phyloP scores from a whole-genome alignment of 139 green algal species.

The Chlamydomonas sp. region DNA sequence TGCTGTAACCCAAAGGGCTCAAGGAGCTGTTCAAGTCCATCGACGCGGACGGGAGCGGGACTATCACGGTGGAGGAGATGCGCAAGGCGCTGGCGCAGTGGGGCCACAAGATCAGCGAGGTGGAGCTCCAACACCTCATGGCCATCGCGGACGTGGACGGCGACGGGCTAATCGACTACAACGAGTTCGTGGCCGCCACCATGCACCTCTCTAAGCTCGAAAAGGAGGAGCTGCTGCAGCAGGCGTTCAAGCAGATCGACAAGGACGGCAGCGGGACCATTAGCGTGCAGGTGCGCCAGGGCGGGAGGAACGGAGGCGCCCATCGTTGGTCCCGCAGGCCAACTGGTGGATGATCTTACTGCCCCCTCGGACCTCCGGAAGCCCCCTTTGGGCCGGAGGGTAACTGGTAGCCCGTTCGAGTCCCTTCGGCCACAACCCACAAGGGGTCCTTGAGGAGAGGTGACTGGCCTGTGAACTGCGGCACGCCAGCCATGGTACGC shows the following conservation, averaged over 20 bases:
- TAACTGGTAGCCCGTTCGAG: too few relatives aligned
- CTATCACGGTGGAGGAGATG: slow-evolving; percentile 86
- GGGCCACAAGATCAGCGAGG: slow-evolving; percentile 73
- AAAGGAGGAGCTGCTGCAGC: slow-evolving; percentile 85
- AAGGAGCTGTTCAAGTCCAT: slow-evolving; percentile 85
- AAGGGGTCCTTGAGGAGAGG: too few relatives aligned
- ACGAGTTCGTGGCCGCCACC: slow-evolving; percentile 88
- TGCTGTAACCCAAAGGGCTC: slow-evolving; percentile 57
- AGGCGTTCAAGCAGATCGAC: slow-evolving; percentile 66
- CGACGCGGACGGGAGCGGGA: slow-evolving; percentile 79
- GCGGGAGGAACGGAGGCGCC: too few relatives aligned
- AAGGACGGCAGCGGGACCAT: slow-evolving; percentile 74
- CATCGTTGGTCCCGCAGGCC: too few relatives aligned
- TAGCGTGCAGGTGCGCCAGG: slow-evolving; percentile 12
- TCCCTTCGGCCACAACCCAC: too few relatives aligned
- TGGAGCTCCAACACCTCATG: slow-evolving; percentile 84
- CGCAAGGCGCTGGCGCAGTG: slow-evolving; percentile 71
- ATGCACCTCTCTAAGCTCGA: slow-evolving; percentile 87
- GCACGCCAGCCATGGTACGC: neutral
- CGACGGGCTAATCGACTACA: slow-evolving; percentile 92
- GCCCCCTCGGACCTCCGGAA: too few relatives aligned
- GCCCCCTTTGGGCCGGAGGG: too few relatives aligned
- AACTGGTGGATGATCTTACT: too few relatives aligned
- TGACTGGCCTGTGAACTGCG: neutral
- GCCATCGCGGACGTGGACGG: slow-evolving; percentile 83